Evolutionary conservation across 306 rosid species (phyloP).

Genomic region (Vicia faba): DNA sequence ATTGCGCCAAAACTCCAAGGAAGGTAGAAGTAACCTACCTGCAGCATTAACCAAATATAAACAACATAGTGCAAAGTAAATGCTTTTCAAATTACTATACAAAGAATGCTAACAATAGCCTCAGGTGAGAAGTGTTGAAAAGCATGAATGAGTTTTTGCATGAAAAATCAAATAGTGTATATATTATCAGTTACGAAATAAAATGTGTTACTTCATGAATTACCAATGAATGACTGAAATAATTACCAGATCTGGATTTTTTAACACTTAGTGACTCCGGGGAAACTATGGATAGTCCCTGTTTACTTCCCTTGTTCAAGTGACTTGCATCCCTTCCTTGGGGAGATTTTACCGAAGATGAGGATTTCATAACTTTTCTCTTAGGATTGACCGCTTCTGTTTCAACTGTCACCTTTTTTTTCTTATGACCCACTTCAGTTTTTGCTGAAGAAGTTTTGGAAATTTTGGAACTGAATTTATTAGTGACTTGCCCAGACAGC

Average conservation of each 20-base stretch:
- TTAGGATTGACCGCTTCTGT: neutral
- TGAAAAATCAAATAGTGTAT: neutral
- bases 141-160: constrained; percentile 9
- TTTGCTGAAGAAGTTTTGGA: constrained; percentile 21
- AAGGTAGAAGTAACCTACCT: constrained; percentile 72
- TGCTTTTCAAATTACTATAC: constrained; percentile 14
- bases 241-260: constrained; percentile 73
- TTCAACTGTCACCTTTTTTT: constrained; percentile 4
- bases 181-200: neutral
- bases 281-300: constrained; percentile 32
- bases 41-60: constrained; percentile 36
- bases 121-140: constrained; percentile 7
- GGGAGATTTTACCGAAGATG: constrained; percentile 1
- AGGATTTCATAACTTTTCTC: neutral
- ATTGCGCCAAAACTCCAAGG: constrained; percentile 90
- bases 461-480: constrained; percentile 32
- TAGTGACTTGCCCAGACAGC: constrained; percentile 17
- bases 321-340: constrained; percentile 26
- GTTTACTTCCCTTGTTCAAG: neutral
- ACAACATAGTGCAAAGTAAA: constrained; percentile 8
- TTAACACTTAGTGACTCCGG: constrained; percentile 47
- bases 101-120: neutral
- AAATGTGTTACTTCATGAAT: neutral
- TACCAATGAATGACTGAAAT: neutral
- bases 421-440: constrained; percentile 29